Evolutionary conservation across 2,329 filamentous ascomycete species (phyloP).

Genomic region (Ascosphaera acerosa): DNA sequence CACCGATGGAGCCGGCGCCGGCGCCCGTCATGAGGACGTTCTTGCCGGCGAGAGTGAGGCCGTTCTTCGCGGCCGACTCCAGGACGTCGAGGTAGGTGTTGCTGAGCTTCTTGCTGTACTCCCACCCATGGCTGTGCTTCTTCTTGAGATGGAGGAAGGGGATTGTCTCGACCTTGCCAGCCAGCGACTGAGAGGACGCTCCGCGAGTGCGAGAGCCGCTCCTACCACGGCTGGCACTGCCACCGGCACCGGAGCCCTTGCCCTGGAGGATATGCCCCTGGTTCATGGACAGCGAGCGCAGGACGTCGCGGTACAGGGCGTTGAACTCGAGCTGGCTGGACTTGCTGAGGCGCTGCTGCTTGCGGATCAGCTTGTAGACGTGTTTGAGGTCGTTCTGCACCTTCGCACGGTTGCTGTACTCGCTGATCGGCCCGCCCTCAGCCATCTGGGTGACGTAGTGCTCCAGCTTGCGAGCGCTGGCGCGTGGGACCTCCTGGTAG

Average conservation of each 20-base stretch:
- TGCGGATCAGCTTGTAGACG: constrained; percentile 95
- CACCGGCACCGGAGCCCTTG: constrained; percentile 36
- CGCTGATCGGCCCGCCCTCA: constrained; percentile 90
- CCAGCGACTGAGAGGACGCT: too few species aligned
- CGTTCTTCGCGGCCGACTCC: constrained; percentile 63
- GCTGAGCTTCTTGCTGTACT: constrained; percentile 98
- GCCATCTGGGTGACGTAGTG: constrained; percentile 98
- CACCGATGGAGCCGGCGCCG: constrained; percentile 90
- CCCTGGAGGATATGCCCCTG: constrained; percentile 91
- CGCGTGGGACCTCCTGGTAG: constrained; percentile 65
- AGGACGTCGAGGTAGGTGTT: constrained; percentile 77
- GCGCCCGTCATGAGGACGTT: constrained; percentile 96
- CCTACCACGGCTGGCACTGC: too few species aligned
- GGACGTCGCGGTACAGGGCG: constrained; percentile 74
- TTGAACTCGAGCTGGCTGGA: constrained; percentile 93
- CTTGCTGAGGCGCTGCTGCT: constrained; percentile 94
- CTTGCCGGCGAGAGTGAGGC: constrained; percentile 83
- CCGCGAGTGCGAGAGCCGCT: constrained; percentile 22
- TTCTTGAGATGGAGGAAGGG: constrained; percentile 97
- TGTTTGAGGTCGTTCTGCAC: constrained; percentile 86
- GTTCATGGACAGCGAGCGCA: constrained; percentile 90
- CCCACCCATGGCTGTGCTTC: constrained; percentile 85
- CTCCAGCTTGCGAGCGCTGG: constrained; percentile 86
- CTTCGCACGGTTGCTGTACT: constrained; percentile 95
- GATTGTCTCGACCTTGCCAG: constrained; percentile 82